Conservation (phyloP, 2,329 filamentous ascomycete genomes). For the Apiospora saccharicola region DNA sequence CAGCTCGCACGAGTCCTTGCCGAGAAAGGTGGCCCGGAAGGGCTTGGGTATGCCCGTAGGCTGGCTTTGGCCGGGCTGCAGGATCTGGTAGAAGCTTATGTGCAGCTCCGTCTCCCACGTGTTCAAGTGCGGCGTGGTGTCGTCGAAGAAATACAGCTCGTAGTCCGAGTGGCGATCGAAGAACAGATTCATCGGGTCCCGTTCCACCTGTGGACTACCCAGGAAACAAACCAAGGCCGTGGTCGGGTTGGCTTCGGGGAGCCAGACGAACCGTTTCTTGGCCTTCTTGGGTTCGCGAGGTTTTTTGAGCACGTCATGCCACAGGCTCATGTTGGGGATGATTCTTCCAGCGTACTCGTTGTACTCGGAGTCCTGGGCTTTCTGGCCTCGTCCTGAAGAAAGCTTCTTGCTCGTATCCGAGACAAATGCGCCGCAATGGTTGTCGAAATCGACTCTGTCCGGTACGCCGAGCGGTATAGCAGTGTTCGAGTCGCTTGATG, state of each 20-base stretch:
- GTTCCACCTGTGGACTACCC: neutral
- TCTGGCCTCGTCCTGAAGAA: neutral
- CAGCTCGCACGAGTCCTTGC: slow-evolving; percentile 25
- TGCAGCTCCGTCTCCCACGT: slow-evolving; percentile 42
- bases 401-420: neutral
- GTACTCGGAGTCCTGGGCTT: neutral
- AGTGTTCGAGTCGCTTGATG: neutral
- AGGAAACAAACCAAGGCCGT: neutral
- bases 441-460: neutral
- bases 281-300: neutral
- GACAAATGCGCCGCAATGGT: neutral
- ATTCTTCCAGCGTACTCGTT: neutral
- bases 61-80: neutral
- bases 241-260: neutral
- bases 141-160: slow-evolving; percentile 36
- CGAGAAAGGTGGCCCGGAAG: neutral
- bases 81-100: slow-evolving; percentile 37
- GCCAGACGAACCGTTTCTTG: neutral
- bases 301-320: neutral
- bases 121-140: slow-evolving; percentile 35
- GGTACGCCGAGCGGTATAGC: neutral
- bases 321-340: neutral
- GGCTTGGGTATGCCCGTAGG: neutral
- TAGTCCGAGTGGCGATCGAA: slow-evolving; percentile 34
- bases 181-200: slow-evolving; percentile 30